Base-by-base conservation (phyloP, 441 rosid species). In the Brassica hybrid region DNA sequence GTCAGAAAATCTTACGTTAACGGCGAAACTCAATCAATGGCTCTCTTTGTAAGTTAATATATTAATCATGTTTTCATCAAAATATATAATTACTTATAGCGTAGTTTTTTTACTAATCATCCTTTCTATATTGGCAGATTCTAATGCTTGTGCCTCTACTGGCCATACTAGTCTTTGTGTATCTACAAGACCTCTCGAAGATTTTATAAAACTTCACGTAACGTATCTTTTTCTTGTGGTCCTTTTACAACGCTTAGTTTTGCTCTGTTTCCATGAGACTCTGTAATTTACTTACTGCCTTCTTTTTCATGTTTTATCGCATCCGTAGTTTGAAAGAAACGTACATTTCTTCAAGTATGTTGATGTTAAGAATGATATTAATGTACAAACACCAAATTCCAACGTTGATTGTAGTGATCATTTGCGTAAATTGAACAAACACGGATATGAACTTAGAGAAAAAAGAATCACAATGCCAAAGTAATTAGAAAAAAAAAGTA, bases 1-100 rank as follows among this genome's bases (percentile, higher is more conserved):
- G 14, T 6, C 87, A 94, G 98, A 84, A 89, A 85, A 81, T 89
- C 93, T 36, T 87, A 83, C 78, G 54, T 91, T 11, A 23, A 80
- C n/a, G 68, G 23, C 2, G 77, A 80, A 77, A 56, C 80, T 10
- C 67, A 38, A 34, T 75, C 75, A 66, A 85, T 63, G 38, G 58
- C 84, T 16, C 11, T 77, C 72, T 27, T 75, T 84, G 97, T 94
- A 76, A 89, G 96, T 80, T 61, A 18, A 66, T 75, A 4, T 58
- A 32, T 32, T 10, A 34, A 32, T 64, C 27, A 1, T 8, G 2
- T 36, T 41, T 7, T 1, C 16, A 13, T 4, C 4, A 11, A 17
- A 12, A n/a, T 75, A 52, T 48, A 16, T 16, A 1, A 34, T 10
- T 2, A n/a, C 63, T 62, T 32, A 32, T 23, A 45, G 16, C 3